Evolutionary conservation across 208 protist species (phyloP).

Genomic region (Vickermania ingenoplastis): DNA sequence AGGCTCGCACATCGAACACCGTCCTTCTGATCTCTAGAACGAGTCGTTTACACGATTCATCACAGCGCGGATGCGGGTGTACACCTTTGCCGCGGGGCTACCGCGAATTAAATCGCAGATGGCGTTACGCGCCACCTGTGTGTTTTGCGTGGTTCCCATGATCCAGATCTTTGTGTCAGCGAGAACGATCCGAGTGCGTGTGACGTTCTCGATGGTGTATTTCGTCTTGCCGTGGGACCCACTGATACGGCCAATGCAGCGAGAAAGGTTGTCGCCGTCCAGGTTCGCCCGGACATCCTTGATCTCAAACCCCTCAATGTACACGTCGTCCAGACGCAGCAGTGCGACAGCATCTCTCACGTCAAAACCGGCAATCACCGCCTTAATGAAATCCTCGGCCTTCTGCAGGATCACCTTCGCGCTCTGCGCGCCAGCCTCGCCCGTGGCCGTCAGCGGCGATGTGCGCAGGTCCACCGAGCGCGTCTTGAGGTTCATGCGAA

Average conservation of each 20-base stretch:
- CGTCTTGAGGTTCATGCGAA: slow-evolving; percentile 97
- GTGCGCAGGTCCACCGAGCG: slow-evolving; percentile 94
- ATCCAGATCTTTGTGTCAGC: slow-evolving; percentile 98
- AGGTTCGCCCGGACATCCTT: slow-evolving; percentile 93
- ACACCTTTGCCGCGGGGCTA: slow-evolving; percentile 94
- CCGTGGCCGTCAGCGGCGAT: slow-evolving; percentile 56
- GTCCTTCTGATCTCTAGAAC: too few relatives aligned
- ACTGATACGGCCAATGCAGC: slow-evolving; percentile 99
- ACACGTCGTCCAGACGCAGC: slow-evolving; percentile 98
- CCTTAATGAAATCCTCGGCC: slow-evolving; percentile 97
- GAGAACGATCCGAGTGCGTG: slow-evolving; percentile 98
- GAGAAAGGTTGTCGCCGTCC: slow-evolving; percentile 88
- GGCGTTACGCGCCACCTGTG: slow-evolving; percentile 95
- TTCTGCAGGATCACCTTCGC: slow-evolving; percentile 92
- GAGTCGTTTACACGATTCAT: slow-evolving; percentile 93
- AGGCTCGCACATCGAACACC: too few relatives aligned
- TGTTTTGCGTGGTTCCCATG: slow-evolving; percentile 98
- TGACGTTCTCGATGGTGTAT: slow-evolving; percentile 99
- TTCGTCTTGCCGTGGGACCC: slow-evolving; percentile 99
- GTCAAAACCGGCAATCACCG: slow-evolving; percentile 95
- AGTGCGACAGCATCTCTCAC: slow-evolving; percentile 98
- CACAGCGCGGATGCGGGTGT: slow-evolving; percentile 93
- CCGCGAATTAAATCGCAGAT: slow-evolving; percentile 98
- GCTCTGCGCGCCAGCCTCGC: slow-evolving; percentile 14
- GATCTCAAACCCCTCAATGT: slow-evolving; percentile 99